Conservation (phyloP, 2,329 filamentous ascomycete genomes). For the Pseudocercospora vitis region DNA sequence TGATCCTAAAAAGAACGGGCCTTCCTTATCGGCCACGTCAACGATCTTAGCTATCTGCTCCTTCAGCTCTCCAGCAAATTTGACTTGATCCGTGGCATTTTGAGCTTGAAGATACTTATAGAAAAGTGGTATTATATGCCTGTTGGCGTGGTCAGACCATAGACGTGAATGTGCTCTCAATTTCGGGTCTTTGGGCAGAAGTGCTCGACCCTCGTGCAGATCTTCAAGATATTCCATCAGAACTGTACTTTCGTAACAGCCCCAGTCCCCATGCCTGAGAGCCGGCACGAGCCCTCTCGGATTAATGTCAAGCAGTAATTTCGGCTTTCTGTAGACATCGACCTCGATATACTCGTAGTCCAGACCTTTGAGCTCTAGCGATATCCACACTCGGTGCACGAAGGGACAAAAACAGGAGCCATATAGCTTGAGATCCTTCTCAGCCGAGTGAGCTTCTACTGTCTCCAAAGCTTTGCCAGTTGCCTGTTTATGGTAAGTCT, state of each 20-base stretch:
- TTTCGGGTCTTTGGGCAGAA: constrained; percentile 67
- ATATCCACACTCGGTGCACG: constrained; percentile 86
- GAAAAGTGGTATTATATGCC: constrained; percentile 72
- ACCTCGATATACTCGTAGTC: constrained; percentile 85
- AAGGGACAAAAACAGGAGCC: constrained; percentile 86
- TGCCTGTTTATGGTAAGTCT: constrained; percentile 69
- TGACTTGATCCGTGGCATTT: constrained; percentile 58
- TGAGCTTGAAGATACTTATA: constrained; percentile 70
- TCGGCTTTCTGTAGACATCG: constrained; percentile 73
- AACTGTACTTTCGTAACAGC: constrained; percentile 76
- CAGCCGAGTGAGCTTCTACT: constrained; percentile 67
- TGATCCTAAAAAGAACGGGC: constrained; percentile 67
- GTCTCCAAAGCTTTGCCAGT: constrained; percentile 70
- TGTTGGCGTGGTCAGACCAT: constrained; percentile 81
- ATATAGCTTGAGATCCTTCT: constrained; percentile 72
- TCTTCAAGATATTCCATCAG: constrained; percentile 89
- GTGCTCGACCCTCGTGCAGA: constrained; percentile 56
- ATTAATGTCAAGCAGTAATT: constrained; percentile 71
- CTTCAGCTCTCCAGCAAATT: constrained; percentile 62
- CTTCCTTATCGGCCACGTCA: constrained; percentile 56
- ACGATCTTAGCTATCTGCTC: constrained; percentile 64
- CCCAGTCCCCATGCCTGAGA: constrained; percentile 76
- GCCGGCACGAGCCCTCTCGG: constrained; percentile 74
- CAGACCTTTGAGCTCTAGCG: constrained; percentile 74
- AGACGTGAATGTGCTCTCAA: constrained; percentile 71